Evolutionary conservation across 2,329 filamentous ascomycete genomes (phyloP), one percentile per base, ranked within the genome.

Genomic region (Hypoxylon sp.): DNA sequence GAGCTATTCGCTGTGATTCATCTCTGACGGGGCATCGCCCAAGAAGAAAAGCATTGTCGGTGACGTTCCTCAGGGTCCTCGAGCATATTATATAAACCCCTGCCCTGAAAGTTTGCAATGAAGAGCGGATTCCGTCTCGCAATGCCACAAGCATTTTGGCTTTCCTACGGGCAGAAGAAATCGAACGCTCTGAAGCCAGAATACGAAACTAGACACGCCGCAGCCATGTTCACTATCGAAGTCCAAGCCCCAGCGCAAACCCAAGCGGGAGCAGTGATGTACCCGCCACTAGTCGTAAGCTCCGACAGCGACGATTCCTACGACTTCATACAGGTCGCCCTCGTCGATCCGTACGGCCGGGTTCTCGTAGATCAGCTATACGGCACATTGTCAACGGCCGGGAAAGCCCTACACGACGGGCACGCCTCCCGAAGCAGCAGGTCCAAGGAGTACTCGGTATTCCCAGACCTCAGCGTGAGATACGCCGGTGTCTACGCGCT

Each of bases 231-330:
- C 26, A 61, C 53, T 7, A 42, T 74, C 50, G 64, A 63, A 67
- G 71, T 74, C 42, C 70, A 74, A 54, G 72, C 73, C 12, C 73
- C 73, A 2, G 30, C 56, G 1, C 72, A 72, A 62, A 65, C 53
- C 45, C 72, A 72, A 51, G 68, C 64, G 7, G 69, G 73, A 7
- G 45, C 61, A 6, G 46, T 70, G n/a, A 52, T 74, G 42, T 73
- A 73, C n/a, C 73, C 73, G 22, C 73, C 73, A 2, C 49, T 74
- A 1, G 73, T 74, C 0, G 48, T 74, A 14, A 72, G 67, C 50
- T 70, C 60, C 11, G 63, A 55, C 4, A 68, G 20, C 24, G 44
- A 62, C 14, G 61, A 67, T 18, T 52, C 65, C 40, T 69, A 67
- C 49, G 65, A 69, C n/a, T 74, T 74, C 48, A 52, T 69, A 24